Evolutionary conservation across 192 early-diverging fungal species (phyloP), one percentile per base, ranked within the genome.

Genomic region (Entophlyctis luteolus): DNA sequence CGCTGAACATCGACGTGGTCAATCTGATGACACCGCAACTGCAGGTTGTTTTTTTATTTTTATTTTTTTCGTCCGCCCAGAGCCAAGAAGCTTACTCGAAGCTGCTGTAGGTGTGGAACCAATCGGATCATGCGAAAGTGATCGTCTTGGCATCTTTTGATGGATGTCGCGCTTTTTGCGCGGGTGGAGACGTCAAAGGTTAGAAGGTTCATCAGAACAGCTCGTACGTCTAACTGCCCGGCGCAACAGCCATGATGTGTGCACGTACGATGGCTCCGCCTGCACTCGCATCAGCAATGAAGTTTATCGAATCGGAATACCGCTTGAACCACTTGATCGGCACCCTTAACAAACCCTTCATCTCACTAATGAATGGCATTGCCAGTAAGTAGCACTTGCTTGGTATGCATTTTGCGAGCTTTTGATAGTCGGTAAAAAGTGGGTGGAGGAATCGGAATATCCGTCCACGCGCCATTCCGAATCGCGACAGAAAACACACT

Each of bases 361-460:
- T 99, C 36, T 81, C 92, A 1, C 74, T 99, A 33, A 86, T 98
- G 71, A 77, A 95, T 67, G 97, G 83, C 2, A 81, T 82, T 42
- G 76, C 80, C 0, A n/a, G n/a, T n/a, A n/a, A n/a, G n/a, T n/a
- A n/a, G n/a, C n/a, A n/a, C n/a, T n/a, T n/a, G n/a, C n/a, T n/a
- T n/a, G n/a, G n/a, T n/a, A n/a, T n/a, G n/a, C n/a, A n/a, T n/a
- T n/a, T n/a, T n/a, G n/a, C n/a, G n/a, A n/a, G n/a, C n/a, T n/a
- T n/a, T n/a, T n/a, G n/a, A n/a, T n/a, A n/a, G n/a, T n/a, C n/a
- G n/a, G n/a, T n/a, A n/a, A n/a, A n/a, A n/a, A n/a, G 80, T 99
- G 97, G 97, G 97, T 39, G 97, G 94, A 32, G 97, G 97, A 56
- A 93, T 95, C 36, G 97, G 97, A 29, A 74, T 99, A 18, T 93